Percentiles rank a stretch among this genome's conserved stretches.
Evolutionary conservation across 495 filamentous ascomycete species (phyloP).

Genomic region (Ascodesmis nigricans): DNA sequence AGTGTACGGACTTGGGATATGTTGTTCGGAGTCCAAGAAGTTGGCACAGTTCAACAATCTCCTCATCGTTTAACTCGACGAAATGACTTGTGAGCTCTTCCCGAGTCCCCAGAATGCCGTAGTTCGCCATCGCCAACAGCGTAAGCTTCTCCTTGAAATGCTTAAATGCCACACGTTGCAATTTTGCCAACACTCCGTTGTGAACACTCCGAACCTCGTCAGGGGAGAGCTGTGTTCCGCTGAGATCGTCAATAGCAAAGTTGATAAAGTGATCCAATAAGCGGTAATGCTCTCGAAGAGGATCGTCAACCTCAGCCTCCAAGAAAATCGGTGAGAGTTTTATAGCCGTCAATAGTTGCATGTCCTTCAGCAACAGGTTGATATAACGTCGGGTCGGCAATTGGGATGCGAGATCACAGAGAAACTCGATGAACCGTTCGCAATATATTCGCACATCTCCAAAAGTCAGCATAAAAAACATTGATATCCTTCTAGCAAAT

Average conservation of each 20-base stretch:
- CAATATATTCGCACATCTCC: slow-evolving; percentile 59
- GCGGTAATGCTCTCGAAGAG: slow-evolving; percentile 55
- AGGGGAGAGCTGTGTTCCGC: slow-evolving; percentile 46
- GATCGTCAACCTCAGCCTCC: slow-evolving; percentile 50
- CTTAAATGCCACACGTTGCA: slow-evolving; percentile 65
- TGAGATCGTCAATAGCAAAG: slow-evolving; percentile 84
- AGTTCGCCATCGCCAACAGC: slow-evolving; percentile 78
- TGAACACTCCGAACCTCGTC: slow-evolving; percentile 60
- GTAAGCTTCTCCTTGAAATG: slow-evolving; percentile 77
- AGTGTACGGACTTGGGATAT: slow-evolving; percentile 48
- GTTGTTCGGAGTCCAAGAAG: slow-evolving; percentile 53
- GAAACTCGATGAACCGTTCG: slow-evolving; percentile 75
- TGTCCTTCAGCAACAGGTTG: slow-evolving; percentile 73
- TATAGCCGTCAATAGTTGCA: slow-evolving; percentile 70
- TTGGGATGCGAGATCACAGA: slow-evolving; percentile 81
- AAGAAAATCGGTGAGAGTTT: slow-evolving; percentile 56
- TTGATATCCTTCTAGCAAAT: too few relatives aligned
- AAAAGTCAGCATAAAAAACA: slow-evolving; percentile 12
- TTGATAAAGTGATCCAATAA: slow-evolving; percentile 65
- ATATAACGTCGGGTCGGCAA: slow-evolving; percentile 84
- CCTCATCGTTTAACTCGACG: slow-evolving; percentile 43
- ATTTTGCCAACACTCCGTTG: slow-evolving; percentile 46
- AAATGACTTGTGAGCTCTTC: slow-evolving; percentile 61
- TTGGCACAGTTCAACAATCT: slow-evolving; percentile 44
- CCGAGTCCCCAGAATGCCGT: slow-evolving; percentile 62